Evolutionary conservation across 2,329 filamentous ascomycete species (phyloP).

Genomic region (Cladophialophora carrionii): DNA sequence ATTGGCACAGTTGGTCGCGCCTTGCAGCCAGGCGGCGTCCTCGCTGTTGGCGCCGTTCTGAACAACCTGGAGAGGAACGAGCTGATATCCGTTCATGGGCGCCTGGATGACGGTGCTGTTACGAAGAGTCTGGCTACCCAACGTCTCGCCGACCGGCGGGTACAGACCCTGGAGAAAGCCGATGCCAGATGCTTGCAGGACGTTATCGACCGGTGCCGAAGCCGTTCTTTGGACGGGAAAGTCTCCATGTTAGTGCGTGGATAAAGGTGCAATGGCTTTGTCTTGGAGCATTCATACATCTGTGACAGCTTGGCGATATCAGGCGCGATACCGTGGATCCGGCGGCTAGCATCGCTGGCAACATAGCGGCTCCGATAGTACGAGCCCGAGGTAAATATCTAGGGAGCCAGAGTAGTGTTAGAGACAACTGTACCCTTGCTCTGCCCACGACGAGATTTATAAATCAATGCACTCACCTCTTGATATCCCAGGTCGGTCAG

Average conservation of each 20-base stretch:
- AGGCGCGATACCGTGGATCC: slow-evolving; percentile 68
- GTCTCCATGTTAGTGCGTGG: background rate
- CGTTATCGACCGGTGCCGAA: slow-evolving; percentile 71
- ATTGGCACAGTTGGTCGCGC: slow-evolving; percentile 59
- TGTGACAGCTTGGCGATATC: slow-evolving; percentile 70
- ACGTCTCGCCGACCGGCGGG: slow-evolving; percentile 66
- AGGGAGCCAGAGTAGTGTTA: background rate
- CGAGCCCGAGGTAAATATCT: slow-evolving; percentile 68
- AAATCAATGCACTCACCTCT: slow-evolving; percentile 49
- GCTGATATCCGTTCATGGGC: slow-evolving; percentile 79
- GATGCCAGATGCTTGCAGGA: slow-evolving; percentile 77
- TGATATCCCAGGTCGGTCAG: slow-evolving; percentile 79
- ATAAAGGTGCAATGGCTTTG: background rate
- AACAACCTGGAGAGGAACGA: slow-evolving; percentile 72
- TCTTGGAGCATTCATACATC: slow-evolving; percentile 48
- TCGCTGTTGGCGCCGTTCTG: slow-evolving; percentile 63
- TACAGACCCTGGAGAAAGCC: slow-evolving; percentile 82
- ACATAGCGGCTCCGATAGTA: slow-evolving; percentile 82
- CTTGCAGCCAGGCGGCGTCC: slow-evolving; percentile 62
- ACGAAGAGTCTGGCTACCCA: slow-evolving; percentile 64
- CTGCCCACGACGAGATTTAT: background rate
- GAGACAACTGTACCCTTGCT: background rate
- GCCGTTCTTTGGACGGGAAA: slow-evolving; percentile 50
- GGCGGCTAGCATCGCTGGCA: slow-evolving; percentile 58
- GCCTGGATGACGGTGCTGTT: slow-evolving; percentile 69